Conservation (phyloP, 257 asterid genomes). For the Fraxinus quadrangulata region DNA sequence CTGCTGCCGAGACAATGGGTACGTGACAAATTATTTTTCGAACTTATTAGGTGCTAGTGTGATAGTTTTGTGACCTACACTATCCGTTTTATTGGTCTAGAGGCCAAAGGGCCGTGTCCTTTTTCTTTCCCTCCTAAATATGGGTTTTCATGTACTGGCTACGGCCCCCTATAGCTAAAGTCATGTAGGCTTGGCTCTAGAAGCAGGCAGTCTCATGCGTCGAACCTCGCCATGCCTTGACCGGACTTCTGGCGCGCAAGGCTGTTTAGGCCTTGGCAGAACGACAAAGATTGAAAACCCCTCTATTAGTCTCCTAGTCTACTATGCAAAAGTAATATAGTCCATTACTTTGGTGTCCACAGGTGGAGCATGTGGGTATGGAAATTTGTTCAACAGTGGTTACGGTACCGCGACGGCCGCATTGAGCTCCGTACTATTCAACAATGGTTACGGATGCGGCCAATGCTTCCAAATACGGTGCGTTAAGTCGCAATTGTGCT, state of each 20-base stretch:
- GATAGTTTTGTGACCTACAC: too few relatives aligned
- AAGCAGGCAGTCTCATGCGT: too few relatives aligned
- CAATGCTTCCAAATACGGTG: conserved; percentile 76
- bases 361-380: conserved; percentile 93
- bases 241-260: neutral
- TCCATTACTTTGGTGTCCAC: neutral
- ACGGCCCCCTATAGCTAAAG: too few relatives aligned
- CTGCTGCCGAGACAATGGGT: conserved; percentile 68
- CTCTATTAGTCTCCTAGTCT: neutral
- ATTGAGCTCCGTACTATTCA: conserved; percentile 67
- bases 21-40: neutral
- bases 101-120: too few relatives aligned
- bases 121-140: too few relatives aligned
- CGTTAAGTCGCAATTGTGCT: conserved; percentile 50
- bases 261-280: neutral
- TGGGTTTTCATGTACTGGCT: too few relatives aligned
- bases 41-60: neutral
- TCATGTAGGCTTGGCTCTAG: too few relatives aligned
- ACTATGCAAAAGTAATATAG: neutral
- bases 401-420: conserved; percentile 80
- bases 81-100: too few relatives aligned
- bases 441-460: conserved; percentile 81
- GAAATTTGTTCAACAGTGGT: conserved; percentile 59
- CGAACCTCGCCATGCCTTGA: too few relatives aligned
- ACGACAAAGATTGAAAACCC: neutral